Percentiles rank a stretch among this genome's conserved stretches.
phyloP scores from a whole-genome alignment of 805 yeast species.

The Blastobotrys muscicola region DNA sequence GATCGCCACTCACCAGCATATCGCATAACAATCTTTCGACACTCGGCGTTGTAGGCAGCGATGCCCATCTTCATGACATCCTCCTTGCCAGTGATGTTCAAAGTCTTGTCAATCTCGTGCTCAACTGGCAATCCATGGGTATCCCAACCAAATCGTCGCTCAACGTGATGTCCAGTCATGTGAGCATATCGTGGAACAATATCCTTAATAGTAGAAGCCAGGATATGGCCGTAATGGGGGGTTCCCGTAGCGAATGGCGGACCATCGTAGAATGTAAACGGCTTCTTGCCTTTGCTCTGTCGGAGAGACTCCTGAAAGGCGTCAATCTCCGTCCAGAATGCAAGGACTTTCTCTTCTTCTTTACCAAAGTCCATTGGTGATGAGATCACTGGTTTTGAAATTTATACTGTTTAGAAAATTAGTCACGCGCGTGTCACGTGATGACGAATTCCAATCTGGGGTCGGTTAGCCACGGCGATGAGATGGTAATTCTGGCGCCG shows the following conservation, averaged over 20 bases:
- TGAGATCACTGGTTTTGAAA: no score
- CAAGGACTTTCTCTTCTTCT: conserved; percentile 78
- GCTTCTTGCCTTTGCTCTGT: conserved; percentile 75
- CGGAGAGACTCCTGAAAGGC: conserved; percentile 88
- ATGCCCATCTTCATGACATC: conserved; percentile 94
- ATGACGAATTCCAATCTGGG: neutral
- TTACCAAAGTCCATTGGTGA: conserved; percentile 51
- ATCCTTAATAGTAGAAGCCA: conserved; percentile 95
- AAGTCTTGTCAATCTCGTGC: conserved; percentile 96
- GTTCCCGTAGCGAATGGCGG: conserved; percentile 99
- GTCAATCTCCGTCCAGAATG: conserved; percentile 80
- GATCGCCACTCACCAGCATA: conserved; percentile 92
- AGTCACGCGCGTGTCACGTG: no score
- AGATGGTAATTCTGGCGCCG: neutral
- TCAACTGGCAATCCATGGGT: conserved; percentile 98
- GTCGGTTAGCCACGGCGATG: neutral
- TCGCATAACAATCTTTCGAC: conserved; percentile 95
- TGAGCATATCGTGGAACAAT: conserved; percentile 96
- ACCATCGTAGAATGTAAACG: conserved; percentile 92
- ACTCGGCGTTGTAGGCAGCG: conserved; percentile 86
- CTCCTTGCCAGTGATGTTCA: conserved; percentile 85
- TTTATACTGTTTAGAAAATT: no score
- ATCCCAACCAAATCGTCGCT: conserved; percentile 99
- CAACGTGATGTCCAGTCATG: conserved; percentile 94
- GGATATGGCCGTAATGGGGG: conserved; percentile 96